Percentiles rank a stretch among this genome's conserved stretches.
phyloP scores from a whole-genome alignment of 176 grass and related monocot genomes.

The bread wheat (Triticum aestivum) region DNA sequence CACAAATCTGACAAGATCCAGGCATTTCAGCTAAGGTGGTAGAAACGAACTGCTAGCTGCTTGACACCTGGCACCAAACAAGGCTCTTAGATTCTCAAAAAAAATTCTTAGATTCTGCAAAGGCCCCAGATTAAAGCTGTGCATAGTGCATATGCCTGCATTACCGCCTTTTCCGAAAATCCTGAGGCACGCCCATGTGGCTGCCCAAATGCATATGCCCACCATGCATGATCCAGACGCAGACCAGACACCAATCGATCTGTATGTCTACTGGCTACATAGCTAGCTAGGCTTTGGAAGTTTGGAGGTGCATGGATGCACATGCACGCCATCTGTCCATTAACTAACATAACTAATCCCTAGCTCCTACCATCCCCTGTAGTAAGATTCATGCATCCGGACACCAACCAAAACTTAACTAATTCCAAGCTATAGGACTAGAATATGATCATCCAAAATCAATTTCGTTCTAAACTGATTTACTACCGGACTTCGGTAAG shows the following conservation, averaged over 20 bases:
- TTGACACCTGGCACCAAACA: slow-evolving; percentile 17
- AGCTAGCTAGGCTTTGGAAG: not conserved
- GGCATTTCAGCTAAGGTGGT: not conserved
- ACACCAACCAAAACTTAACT: not conserved
- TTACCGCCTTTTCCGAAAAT: not conserved
- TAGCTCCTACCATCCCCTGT: not conserved
- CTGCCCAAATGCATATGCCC: not conserved
- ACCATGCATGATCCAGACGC: slow-evolving; percentile 28
- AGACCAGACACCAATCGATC: not conserved
- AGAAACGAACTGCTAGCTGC: not conserved
- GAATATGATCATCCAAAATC: too few species aligned
- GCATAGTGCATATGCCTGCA: not conserved
- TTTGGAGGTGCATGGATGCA: not conserved
- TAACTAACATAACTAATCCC: slow-evolving; percentile 28
- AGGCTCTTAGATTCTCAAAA: not conserved
- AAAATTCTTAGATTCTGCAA: slow-evolving; percentile 4
- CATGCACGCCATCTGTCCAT: slow-evolving; percentile 42
- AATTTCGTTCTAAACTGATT: too few species aligned
- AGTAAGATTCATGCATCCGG: not conserved
- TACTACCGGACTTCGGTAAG: too few species aligned
- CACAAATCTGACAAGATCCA: not conserved
- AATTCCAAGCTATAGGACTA: not conserved
- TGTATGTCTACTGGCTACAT: not conserved
- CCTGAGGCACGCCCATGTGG: slow-evolving; percentile 46
- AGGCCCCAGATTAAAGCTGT: not conserved